Evolutionary conservation across 192 early-diverging fungal species (phyloP), one percentile per base, ranked within the genome.

Genomic region (Coemansia sp.): DNA sequence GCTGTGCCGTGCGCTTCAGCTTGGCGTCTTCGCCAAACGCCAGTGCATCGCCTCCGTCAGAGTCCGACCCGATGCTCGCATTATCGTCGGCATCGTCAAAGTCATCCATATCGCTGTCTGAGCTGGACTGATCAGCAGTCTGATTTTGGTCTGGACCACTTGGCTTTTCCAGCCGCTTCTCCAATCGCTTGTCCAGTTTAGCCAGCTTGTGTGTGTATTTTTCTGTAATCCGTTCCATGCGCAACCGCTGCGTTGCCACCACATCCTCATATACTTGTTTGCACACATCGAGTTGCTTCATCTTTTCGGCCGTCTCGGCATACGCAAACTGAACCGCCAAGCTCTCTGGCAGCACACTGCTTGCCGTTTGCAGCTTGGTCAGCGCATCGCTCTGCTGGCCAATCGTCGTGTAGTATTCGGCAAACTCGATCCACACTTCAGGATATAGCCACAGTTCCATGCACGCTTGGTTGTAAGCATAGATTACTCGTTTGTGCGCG

Each of bases 381-480:
- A 79, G 58, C 6, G 77, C 72, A 27, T 71, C 70, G 48, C 45
- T 61, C 23, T 51, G 52, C 45, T 55, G 67, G 4, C 43, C 67
- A 15, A 57, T 57, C 24, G 71, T 68, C 14, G 54, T 37, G n/a
- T 69, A 50, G 48, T 76, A 76, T 21, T 73, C 66, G 25, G 73
- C 66, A 76, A 73, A 73, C 57, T 82, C 70, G 39, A 72, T 72
- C 96, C 94, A 96, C 12, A 97, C 73, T 67, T 97, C 93, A 0
- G 95, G 94, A 61, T 90, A 97, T 55, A 89, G 89, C 50, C 94
- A 72, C 64, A 97, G 82, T 38, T 84, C 89, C 70, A 93, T 76
- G 57, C 96, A 85, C 6, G 92, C 90, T 59, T 92, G 92, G 62
- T 90, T 90, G 70, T 95, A 98, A 0, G 90, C 91, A 76, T 90